phyloP scores from a whole-genome alignment of 495 filamentous ascomycete species.

The Podospora comata region DNA sequence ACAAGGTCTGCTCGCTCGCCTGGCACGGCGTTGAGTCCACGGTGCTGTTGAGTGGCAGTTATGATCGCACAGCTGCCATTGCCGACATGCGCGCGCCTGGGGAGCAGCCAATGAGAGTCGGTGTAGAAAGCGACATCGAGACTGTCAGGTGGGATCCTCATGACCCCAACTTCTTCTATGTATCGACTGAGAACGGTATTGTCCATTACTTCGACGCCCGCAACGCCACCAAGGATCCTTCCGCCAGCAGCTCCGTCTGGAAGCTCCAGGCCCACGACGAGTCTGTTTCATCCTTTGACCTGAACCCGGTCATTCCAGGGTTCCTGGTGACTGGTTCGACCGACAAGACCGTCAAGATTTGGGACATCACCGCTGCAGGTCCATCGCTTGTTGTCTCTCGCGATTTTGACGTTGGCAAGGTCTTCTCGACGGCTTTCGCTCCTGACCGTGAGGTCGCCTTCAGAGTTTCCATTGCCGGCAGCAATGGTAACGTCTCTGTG shows the following conservation, averaged over 20 bases:
- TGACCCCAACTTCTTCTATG: conserved; percentile 87
- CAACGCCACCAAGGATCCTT: conserved; percentile 61
- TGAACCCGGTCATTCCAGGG: conserved; percentile 83
- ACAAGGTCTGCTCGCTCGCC: conserved; percentile 92
- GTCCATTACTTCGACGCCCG: conserved; percentile 85
- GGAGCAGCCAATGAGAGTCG: conserved; percentile 72
- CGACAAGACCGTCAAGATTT: conserved; percentile 93
- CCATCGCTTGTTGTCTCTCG: conserved; percentile 88
- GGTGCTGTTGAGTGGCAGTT: conserved; percentile 84
- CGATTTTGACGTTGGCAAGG: conserved; percentile 87
- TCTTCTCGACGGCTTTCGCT: conserved; percentile 87
- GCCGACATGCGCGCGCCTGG: conserved; percentile 92
- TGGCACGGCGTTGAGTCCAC: conserved; percentile 90
- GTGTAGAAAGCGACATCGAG: conserved; percentile 93
- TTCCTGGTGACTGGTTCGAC: conserved; percentile 89
- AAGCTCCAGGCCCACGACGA: conserved; percentile 92
- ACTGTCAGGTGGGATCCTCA: conserved; percentile 89
- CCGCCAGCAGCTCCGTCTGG: conserved; percentile 81
- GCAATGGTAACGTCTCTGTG: conserved; percentile 87
- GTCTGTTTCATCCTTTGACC: conserved; percentile 90
- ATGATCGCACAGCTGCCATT: conserved; percentile 87
- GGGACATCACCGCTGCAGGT: conserved; percentile 77
- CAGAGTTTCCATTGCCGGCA: conserved; percentile 86
- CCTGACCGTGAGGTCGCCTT: conserved; percentile 88
- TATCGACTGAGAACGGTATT: conserved; percentile 85